Evolutionary conservation across 2,329 filamentous ascomycete species (phyloP).

Genomic region (Botrytis aclada): DNA sequence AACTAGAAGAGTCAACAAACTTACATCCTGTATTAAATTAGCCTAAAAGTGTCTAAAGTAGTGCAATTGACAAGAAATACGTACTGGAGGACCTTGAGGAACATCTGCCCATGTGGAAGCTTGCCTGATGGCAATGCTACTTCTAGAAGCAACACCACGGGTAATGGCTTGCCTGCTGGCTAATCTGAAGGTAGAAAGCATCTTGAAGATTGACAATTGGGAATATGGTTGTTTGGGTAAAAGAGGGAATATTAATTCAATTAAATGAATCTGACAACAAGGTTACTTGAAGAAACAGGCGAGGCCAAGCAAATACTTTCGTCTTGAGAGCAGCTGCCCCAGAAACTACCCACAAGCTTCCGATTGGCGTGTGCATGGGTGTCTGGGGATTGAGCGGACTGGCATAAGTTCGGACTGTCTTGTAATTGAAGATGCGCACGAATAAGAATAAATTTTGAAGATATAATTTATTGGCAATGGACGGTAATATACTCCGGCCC

Average conservation of each 20-base stretch:
- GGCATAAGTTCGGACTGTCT: slow-evolving; percentile 3
- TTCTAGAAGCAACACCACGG: slow-evolving; percentile 30
- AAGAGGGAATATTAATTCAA: slow-evolving; percentile 7
- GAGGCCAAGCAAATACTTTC: slow-evolving; percentile 3
- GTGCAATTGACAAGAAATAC: slow-evolving; percentile 39
- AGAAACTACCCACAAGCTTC: slow-evolving; percentile 15
- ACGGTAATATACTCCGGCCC: not conserved
- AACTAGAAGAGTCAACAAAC: slow-evolving; percentile 22
- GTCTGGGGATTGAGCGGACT: slow-evolving; percentile 10
- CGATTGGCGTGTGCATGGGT: slow-evolving; percentile 11
- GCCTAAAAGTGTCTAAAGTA: slow-evolving; percentile 8
- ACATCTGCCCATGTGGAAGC: slow-evolving; percentile 85
- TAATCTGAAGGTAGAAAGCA: slow-evolving; percentile 56
- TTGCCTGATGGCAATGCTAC: slow-evolving; percentile 31
- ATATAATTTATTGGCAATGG: not conserved
- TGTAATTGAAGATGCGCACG: not conserved
- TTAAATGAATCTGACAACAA: slow-evolving; percentile 7
- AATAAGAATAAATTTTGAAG: slow-evolving; percentile 4
- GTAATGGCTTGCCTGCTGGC: slow-evolving; percentile 48
- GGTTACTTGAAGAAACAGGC: slow-evolving; percentile 5
- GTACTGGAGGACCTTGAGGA: slow-evolving; percentile 88
- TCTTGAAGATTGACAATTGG: slow-evolving; percentile 39
- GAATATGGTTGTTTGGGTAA: not conserved
- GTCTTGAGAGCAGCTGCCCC: slow-evolving; percentile 12
- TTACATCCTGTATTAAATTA: slow-evolving; percentile 39